phyloP scores from a whole-genome alignment of 2,329 filamentous ascomycete genomes.

The Pseudogymnoascus sp. region DNA sequence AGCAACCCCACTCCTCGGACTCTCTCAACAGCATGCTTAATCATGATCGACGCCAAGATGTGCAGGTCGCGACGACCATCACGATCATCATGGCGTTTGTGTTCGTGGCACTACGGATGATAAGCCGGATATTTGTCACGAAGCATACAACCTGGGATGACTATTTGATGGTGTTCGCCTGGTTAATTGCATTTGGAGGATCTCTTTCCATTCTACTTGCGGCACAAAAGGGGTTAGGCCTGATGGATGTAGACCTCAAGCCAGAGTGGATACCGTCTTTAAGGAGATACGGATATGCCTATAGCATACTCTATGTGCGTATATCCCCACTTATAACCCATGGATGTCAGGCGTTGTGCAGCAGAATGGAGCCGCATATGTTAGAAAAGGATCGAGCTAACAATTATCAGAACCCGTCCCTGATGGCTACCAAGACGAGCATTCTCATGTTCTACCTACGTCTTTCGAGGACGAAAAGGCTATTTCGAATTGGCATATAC shows the following conservation, averaged over 20 bases:
- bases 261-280: conserved; percentile 39
- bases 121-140: conserved; percentile 65
- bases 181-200: conserved; percentile 59
- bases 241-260: conserved; percentile 51
- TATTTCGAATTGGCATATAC: conserved; percentile 73
- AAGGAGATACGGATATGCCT: conserved; percentile 50
- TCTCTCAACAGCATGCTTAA: not conserved
- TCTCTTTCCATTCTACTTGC: conserved; percentile 57
- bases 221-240: conserved; percentile 54
- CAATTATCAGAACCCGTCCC: conserved; percentile 59
- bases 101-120: conserved; percentile 64
- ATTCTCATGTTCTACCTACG: conserved; percentile 81
- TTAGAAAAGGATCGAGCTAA: not conserved
- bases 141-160: conserved; percentile 66
- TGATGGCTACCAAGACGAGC: conserved; percentile 84
- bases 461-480: conserved; percentile 62
- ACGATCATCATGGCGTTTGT: conserved; percentile 60
- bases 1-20: not conserved
- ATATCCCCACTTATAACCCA: not conserved
- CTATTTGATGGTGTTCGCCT: conserved; percentile 69
- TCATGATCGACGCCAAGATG: conserved; percentile 28
- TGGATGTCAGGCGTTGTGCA: not conserved
- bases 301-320: conserved; percentile 50
- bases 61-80: conserved; percentile 61
- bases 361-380: not conserved